Evolutionary conservation across 495 filamentous ascomycete species (phyloP).

Genomic region (Aspergillus taichungensis): DNA sequence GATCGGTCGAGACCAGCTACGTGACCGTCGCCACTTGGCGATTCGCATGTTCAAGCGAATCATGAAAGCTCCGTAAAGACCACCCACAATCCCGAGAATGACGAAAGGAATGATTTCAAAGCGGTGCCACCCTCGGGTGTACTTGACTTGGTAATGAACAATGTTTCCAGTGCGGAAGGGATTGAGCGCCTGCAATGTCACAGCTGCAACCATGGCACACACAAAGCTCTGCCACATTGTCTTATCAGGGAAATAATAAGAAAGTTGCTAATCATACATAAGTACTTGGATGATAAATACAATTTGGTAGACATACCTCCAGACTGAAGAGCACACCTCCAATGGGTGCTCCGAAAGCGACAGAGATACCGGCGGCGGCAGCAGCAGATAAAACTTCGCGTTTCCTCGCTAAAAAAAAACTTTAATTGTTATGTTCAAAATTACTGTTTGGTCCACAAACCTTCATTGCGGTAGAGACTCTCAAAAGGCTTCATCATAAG

Average conservation of each 20-base stretch:
- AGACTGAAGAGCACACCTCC: conserved; percentile 89
- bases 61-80: conserved; percentile 87
- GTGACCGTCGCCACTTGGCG: conserved; percentile 65
- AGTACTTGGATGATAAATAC: too few relatives aligned
- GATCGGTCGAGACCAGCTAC: conserved; percentile 51
- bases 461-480: conserved; percentile 81
- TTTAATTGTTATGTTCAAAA: background rate
- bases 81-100: conserved; percentile 79
- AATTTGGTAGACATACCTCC: conserved; percentile 45
- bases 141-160: conserved; percentile 93
- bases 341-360: conserved; percentile 95
- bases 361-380: conserved; percentile 89
- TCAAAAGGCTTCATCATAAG: conserved; percentile 87
- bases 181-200: conserved; percentile 85
- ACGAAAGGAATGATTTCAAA: conserved; percentile 90
- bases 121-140: conserved; percentile 84
- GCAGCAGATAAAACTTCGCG: conserved; percentile 92
- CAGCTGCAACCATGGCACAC: conserved; percentile 94
- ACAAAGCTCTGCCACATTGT: conserved; percentile 99
- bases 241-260: conserved; percentile 98
- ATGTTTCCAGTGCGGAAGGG: conserved; percentile 95
- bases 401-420: conserved; percentile 63
- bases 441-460: conserved; percentile 31
- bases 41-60: conserved; percentile 90
- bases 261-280: conserved; percentile 54